A percentile compares a stretch with the other conserved stretches of the same genome.
phyloP scores from a whole-genome alignment of 257 asterid genomes.

The Haberlea rhodopensis region DNA sequence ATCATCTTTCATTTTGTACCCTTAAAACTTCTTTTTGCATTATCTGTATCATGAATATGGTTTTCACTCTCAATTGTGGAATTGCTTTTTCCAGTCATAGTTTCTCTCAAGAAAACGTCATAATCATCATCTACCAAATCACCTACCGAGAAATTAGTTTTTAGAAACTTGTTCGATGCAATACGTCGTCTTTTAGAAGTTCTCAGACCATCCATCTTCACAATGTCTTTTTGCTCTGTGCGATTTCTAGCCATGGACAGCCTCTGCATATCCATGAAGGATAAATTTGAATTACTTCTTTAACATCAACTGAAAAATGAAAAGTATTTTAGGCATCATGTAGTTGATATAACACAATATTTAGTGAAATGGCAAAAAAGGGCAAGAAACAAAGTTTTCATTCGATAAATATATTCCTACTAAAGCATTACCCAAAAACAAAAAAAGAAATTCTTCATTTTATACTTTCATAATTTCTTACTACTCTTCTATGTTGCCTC shows the following conservation, averaged over 20 bases:
- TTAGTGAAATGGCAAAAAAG: too few species aligned
- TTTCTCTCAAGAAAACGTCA: slow-evolving; percentile 30
- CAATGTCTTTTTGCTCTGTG: slow-evolving; percentile 27
- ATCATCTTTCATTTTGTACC: slow-evolving; percentile 23
- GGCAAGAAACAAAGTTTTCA: too few species aligned
- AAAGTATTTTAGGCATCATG: too few species aligned
- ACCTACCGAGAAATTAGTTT: slow-evolving; percentile 31
- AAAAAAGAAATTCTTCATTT: too few species aligned
- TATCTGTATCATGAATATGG: slow-evolving; percentile 25
- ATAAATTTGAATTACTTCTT: too few species aligned
- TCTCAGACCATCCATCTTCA: slow-evolving; percentile 32
- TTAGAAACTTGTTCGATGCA: slow-evolving; percentile 41
- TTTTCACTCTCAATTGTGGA: slow-evolving; percentile 10
- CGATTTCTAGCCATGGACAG: slow-evolving; percentile 21
- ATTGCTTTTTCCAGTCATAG: slow-evolving; percentile 25
- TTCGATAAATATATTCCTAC: too few species aligned
- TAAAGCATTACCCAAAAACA: too few species aligned
- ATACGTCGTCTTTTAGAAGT: slow-evolving; percentile 35
- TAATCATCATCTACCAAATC: slow-evolving; percentile 66
- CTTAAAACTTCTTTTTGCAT: slow-evolving; percentile 26
- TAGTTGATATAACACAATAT: too few species aligned
- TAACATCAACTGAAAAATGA: too few species aligned
- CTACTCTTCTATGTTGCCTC: too few species aligned
- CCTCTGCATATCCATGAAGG: slow-evolving; percentile 37
- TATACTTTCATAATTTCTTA: too few species aligned